Conservation (phyloP, 2,329 filamentous ascomycete genomes). For the Dichotomopilus funicola region DNA sequence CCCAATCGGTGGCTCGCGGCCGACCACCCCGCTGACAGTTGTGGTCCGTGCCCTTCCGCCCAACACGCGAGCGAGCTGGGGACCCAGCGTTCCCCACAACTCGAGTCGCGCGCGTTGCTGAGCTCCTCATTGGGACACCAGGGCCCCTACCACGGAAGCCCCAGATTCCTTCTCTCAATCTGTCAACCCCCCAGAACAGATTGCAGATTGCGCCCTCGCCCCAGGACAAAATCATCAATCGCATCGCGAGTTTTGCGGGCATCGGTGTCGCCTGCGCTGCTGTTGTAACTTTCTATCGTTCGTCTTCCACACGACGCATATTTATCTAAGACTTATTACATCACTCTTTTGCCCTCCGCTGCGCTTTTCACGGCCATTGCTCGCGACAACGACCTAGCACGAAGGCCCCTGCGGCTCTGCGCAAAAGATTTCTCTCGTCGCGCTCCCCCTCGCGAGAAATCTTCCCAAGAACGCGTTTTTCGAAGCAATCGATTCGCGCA, state of each 20-base stretch:
- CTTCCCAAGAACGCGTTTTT: neutral
- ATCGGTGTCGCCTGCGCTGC: neutral
- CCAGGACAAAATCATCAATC: constrained; percentile 7
- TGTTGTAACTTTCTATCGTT: neutral
- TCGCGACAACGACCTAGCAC: constrained; percentile 5
- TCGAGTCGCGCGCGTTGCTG: constrained; percentile 16
- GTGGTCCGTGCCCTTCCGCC: constrained; percentile 16
- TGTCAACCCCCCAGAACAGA: constrained; percentile 18
- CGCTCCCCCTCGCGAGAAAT: constrained; percentile 5
- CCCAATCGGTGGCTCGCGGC: constrained; percentile 4
- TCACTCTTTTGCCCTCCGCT: neutral
- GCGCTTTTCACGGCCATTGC: neutral
- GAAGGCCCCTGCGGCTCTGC: constrained; percentile 15
- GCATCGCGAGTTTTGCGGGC: constrained; percentile 14
- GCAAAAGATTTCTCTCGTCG: constrained; percentile 21
- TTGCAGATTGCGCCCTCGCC: constrained; percentile 18
- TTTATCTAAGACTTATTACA: neutral
- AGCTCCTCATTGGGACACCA: constrained; percentile 7
- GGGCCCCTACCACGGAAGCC: constrained; percentile 6
- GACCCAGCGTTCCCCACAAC: constrained; percentile 4
- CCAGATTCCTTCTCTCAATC: constrained; percentile 19
- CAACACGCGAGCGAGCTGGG: constrained; percentile 10
- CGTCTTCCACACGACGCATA: neutral
- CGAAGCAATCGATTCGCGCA: neutral
- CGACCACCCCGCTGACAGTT: neutral